Base-by-base conservation (phyloP, 345 rosid genomes). In the Lumnitzera racemosa region DNA sequence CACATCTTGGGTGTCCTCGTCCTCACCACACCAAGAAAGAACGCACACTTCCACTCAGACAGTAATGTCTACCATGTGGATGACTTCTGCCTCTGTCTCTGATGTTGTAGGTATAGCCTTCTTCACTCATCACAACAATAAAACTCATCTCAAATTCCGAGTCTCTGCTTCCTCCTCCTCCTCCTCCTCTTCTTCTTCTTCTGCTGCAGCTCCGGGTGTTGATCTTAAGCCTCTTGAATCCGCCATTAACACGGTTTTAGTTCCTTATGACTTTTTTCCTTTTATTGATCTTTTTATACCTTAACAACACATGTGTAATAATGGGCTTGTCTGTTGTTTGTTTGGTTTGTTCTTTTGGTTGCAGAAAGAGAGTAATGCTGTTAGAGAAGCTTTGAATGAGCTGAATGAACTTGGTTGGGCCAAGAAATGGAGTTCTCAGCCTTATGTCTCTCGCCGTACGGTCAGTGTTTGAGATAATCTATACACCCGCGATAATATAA, bases 361-460 rank as follows among this genome's bases (percentile, higher is more conserved):
- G 72, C 85, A 92, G 98, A 87, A 89, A 72, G 96, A 92, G 64
- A 89, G 91, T 61, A 64, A 66, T 70, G 88, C 89, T 2, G 96
- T 89, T 24, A 92, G 85, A 62, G 96, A 82, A 61, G 94, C 88
- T 14, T 88, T 92, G 7, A 78, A 87, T 78, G 70, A 72, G 61
- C 79, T 92, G 59, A 78, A 74, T 10, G 82, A 85, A 76, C 63
- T 54, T 46, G 96, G 96, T 53, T 92, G 96, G 96, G 96, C 96
- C 25, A 87, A 82, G 86, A 85, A 73, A 76, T 92, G 98, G 96
- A 79, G 86, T 36, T 89, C 96, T 53, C 96, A 92, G 83, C 98
- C 96, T 3, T 89, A 87, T 46, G 84, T 92, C 59, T 91, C 98
- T 14, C 87, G 96, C 46, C 98, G 98, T 61, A 81, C 88, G 89